Base-by-base conservation (phyloP, 345 rosid genomes). In the Raphanus raphanistrum region DNA sequence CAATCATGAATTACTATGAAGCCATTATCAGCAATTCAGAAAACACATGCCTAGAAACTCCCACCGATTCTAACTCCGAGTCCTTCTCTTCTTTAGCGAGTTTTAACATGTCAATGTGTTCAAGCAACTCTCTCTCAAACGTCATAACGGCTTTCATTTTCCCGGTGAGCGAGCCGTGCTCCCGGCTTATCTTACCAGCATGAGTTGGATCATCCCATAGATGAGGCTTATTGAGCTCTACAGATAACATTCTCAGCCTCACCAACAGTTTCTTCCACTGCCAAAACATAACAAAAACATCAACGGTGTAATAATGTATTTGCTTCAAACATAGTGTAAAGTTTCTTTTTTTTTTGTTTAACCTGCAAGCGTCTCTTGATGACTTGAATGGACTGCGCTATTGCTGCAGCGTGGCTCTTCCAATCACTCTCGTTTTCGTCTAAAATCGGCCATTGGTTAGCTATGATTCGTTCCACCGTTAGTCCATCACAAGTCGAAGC, bases 341-440 rank as follows among this genome's bases (percentile, higher is more conserved):
- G 66, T 10, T 4, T 10, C 50, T 16, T 5, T 6, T 31, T 43
- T 25, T 70, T 38, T 9, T 29, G 82, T 11, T 7, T 8, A 35
- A 94, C 98, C 92, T 90, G 93, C 80, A 95, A 82, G n/a, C 97
- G 97, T 74, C 73, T 87, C 87, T 91, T 95, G 89, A 95, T 91
- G 31, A 92, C 90, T 85, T 86, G 85, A 76, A 95, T 85, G 76
- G 98, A 95, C 70, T 92, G 98, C 65, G 98, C 82, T 84, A 89
- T 87, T 10, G 99, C 96, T 68, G 98, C 90, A 57, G 94, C 92
- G 82, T 95, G 98, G 71, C 98, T 91, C 79, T 83, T 92, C 99
- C 99, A 91, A 82, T 95, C 97, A 75, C 82, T 78, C 68, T 92
- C 98, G 55, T 76, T 81, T 80, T 92, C 99, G 25, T 90, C 91